Evolutionary conservation across 1,139 yeast genomes (phyloP), one percentile per base, ranked within the genome.

Genomic region (Saccharomycopsis crataegensis): DNA sequence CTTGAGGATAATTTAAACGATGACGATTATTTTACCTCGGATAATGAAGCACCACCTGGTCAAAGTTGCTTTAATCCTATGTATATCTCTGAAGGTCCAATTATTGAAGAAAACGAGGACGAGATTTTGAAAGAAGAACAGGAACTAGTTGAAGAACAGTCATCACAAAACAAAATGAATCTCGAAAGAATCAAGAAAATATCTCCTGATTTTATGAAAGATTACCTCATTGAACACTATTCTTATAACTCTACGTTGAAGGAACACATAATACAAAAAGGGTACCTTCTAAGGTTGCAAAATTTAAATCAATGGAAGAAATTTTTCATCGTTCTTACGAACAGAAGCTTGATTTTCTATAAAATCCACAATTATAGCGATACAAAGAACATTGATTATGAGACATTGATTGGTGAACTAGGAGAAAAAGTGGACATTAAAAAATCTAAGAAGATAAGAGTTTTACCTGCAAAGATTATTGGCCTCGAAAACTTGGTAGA

Each of bases 301-400:
- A 62, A 72, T 11, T 74, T 74, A 62, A 75, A 72, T 58, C 78
- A 78, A 58, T 78, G 82, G 82, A 73, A 69, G 47, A 65, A 65
- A 53, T 69, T 71, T 57, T 75, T 73, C 61, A 64, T 76, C 11
- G 69, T 75, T 0, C 62, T 79, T 16, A 77, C 82, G 4, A 75
- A 71, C 58, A 66, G 65, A 44, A 65, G 68, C 22, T 56, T 78
- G 38, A 64, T 70, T 47, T 70, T 78, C 57, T 76, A 74, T 69
- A 77, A 76, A 59, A 62, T 63, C 22, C 62, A 57, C 6, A 57
- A 58, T 6, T 66, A 63, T 36, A 59, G 49, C n/a, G 60, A 51
- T n/a, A 53, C 57, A 4, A 44, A 47, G 8, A 48, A 36, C 45
- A 56, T 56, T 46, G 50, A 55, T 34, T 50, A 55, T 31, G 57